Evolutionary conservation across 1,284 basidiomycete genomes (phyloP).

Genomic region (Tylopilus orsonianus): DNA sequence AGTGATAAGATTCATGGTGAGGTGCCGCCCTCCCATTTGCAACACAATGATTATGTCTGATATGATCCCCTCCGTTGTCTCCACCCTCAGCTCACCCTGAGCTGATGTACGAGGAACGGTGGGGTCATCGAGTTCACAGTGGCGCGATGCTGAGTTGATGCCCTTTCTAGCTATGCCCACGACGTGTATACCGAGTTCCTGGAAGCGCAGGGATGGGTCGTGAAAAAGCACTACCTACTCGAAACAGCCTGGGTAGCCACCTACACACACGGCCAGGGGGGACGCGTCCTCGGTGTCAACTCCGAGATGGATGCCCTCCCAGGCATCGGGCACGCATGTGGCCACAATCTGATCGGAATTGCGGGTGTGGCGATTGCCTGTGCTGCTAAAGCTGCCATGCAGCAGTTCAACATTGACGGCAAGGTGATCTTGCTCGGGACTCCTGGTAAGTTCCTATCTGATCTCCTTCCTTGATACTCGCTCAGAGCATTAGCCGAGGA

Average conservation of each 20-base stretch:
- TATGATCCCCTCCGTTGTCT: conserved; percentile 4
- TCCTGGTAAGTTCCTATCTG: conserved; percentile 45
- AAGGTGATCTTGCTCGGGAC: conserved; percentile 76
- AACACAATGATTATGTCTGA: not conserved
- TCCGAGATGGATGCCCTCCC: conserved; percentile 73
- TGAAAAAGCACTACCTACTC: conserved; percentile 56
- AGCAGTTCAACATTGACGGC: conserved; percentile 59
- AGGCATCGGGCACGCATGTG: conserved; percentile 74
- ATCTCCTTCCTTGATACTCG: not conserved
- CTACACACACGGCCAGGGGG: conserved; percentile 54
- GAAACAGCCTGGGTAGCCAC: conserved; percentile 74
- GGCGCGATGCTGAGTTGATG: conserved; percentile 4
- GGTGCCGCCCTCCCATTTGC: too few species aligned
- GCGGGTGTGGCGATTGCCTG: conserved; percentile 68
- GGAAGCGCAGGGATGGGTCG: conserved; percentile 56
- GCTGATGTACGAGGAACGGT: conserved; percentile 57
- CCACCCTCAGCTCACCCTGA: conserved; percentile 54
- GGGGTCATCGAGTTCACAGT: conserved; percentile 19
- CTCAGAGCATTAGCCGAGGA: conserved; percentile 56
- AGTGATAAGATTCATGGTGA: conserved; percentile 72
- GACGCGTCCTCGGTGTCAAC: conserved; percentile 67
- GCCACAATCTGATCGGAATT: conserved; percentile 80
- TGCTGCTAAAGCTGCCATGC: conserved; percentile 57
- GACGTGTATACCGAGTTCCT: conserved; percentile 59
- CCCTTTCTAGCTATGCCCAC: conserved; percentile 46